Base-by-base conservation (phyloP, 129 eudicot species). In the Erigeron canadensis region DNA sequence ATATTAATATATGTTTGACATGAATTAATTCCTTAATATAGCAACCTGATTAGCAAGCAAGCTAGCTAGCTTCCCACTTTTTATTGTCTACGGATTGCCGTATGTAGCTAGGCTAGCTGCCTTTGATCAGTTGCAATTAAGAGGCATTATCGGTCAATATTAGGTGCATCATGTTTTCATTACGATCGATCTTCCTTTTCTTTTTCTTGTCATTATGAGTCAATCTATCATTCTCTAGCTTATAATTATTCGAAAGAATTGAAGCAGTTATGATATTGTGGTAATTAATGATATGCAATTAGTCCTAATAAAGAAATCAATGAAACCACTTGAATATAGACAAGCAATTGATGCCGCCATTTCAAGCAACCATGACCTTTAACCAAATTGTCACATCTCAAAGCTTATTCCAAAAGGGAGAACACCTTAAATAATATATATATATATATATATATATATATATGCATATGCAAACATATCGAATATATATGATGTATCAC, bases 331-430 rank as follows among this genome's bases (percentile, higher is more conserved):
- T 69, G 69, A 42, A 75, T 67, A 80, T 59, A 10, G 80, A 78
- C 60, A 75, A 64, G 56, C 17, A 77, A 71, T 39, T 41, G 54
- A 82, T 64, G 82, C 86, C 70, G 69, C 62, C 42, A 65, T 78
- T 73, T 61, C 17, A 88, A 88, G 95, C 91, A 88, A 88, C 80
- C 81, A 78, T 63, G 95, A 88, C 95, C 59, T 83, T 55, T 62
- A 84, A 88, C 91, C 91, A 83, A 81, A 85, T 74, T 65, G 80
- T 88, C 86, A 79, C 90, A 78, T 79, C 82, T 60, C 75, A 72
- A 21, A 48, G 72, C 81, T 72, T 45, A n/a, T n/a, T 59, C 67
- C 69, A 70, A 74, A 45, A 70, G 86, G 78, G 78, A 59, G 66
- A 70, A 70, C 83, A 79, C 82, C 65, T 66, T 75, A 53, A 66